phyloP scores from a whole-genome alignment of 441 rosid species.

The Mallotus japonicus region DNA sequence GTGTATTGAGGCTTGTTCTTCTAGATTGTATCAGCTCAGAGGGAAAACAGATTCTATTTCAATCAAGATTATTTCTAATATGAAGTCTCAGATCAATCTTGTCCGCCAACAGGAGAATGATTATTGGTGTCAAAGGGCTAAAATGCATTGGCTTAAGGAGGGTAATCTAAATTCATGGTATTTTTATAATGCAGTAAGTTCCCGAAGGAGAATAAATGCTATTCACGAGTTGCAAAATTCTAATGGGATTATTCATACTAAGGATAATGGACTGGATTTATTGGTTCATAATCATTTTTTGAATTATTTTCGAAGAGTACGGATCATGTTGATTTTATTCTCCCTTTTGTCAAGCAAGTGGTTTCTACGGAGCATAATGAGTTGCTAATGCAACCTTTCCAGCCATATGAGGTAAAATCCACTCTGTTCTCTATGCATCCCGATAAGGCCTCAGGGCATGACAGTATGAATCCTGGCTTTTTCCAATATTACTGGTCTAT shows the following conservation, averaged over 20 bases:
- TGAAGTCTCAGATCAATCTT: neutral
- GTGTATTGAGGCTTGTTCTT: too few relatives aligned
- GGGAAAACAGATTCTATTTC: neutral
- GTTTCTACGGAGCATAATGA: neutral
- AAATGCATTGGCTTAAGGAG: neutral
- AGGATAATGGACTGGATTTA: neutral
- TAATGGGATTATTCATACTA: neutral
- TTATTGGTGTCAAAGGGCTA: neutral
- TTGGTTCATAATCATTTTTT: neutral
- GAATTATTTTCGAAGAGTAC: neutral
- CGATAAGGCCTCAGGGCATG: neutral
- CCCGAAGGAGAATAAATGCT: neutral
- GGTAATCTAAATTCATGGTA: neutral
- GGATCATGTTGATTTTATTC: neutral
- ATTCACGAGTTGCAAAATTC: neutral
- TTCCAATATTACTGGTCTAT: too few relatives aligned
- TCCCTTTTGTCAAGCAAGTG: neutral
- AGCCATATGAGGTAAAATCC: neutral
- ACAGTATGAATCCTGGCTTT: too few relatives aligned
- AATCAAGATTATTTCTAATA: neutral
- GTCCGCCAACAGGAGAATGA: neutral
- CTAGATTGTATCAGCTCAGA: too few relatives aligned
- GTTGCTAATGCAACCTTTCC: neutral
- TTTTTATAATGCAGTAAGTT: neutral
- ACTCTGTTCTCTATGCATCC: neutral